Percentiles rank a stretch among this genome's conserved stretches.
phyloP scores from a whole-genome alignment of 1,284 basidiomycete species.

The Gymnopus androsaceus region DNA sequence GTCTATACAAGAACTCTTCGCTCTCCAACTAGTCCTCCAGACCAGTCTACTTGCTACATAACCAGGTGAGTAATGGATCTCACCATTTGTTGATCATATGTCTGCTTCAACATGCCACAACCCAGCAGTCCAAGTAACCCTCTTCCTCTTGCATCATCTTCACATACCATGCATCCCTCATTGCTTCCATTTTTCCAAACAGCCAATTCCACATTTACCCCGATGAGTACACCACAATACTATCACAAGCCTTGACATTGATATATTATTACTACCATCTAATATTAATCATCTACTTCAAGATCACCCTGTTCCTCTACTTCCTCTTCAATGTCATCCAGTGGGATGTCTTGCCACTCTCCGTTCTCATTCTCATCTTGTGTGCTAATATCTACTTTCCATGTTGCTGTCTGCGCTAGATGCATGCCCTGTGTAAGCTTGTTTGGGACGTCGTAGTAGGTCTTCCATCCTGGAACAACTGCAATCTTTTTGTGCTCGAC shows the following conservation, averaged over 20 bases:
- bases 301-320: not conserved
- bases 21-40: too few species aligned
- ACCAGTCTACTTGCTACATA: too few species aligned
- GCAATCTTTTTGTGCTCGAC: not conserved
- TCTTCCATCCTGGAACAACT: not conserved
- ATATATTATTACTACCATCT: not conserved
- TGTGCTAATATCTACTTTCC: not conserved
- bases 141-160: too few species aligned
- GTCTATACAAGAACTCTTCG: too few species aligned
- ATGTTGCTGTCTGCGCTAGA: not conserved
- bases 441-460: not conserved
- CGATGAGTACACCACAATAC: too few species aligned
- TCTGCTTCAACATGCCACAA: too few species aligned
- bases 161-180: too few species aligned
- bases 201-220: too few species aligned
- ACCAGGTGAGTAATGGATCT: too few species aligned
- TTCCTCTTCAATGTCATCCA: not conserved
- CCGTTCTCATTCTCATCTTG: not conserved
- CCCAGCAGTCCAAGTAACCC: too few species aligned
- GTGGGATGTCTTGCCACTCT: not conserved
- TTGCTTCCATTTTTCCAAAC: too few species aligned
- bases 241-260: not conserved
- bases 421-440: not conserved
- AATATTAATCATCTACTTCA: constrained; percentile 1
- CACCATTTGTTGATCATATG: too few species aligned